A percentile compares a stretch with the other conserved stretches of the same genome.
These are phyloP conservation scores for Peronospora farinosa DNA, from an alignment of 352 stramenopile species.

Conservation along the genomic window DNA sequence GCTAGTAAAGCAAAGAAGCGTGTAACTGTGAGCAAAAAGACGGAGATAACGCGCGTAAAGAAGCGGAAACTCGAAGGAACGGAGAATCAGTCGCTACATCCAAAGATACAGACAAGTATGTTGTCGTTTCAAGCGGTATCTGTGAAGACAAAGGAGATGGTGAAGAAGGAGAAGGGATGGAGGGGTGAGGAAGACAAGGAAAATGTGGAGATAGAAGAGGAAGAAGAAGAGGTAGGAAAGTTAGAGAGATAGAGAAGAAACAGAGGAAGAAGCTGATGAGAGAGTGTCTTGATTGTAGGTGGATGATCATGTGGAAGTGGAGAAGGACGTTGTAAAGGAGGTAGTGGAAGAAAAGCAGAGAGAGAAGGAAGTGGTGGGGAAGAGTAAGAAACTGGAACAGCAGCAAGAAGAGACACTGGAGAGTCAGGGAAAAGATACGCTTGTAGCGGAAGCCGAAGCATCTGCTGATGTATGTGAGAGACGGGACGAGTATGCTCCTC, in stretches of 20 bases:
- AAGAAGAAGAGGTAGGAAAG: slow-evolving; percentile 2
- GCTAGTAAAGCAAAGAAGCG: slow-evolving; percentile 30
- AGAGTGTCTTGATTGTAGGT: slow-evolving; percentile 2
- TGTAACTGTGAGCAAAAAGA: slow-evolving; percentile 20
- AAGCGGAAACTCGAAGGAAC: slow-evolving; percentile 39
- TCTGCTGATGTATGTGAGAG: not conserved
- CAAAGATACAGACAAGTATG: slow-evolving; percentile 67
- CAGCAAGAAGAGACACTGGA: slow-evolving; percentile 23
- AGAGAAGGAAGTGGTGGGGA: slow-evolving; percentile 5
- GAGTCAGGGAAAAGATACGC: slow-evolving; percentile 5
- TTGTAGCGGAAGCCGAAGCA: not conserved
- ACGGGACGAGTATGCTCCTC: slow-evolving; percentile 30
- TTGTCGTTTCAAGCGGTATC: slow-evolving; percentile 51
- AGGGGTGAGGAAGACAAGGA: slow-evolving; percentile 7
- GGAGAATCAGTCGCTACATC: slow-evolving; percentile 29
- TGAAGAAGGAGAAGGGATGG: not conserved
- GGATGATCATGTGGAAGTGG: slow-evolving; percentile 9
- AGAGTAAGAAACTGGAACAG: slow-evolving; percentile 2
- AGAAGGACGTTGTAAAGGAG: slow-evolving; percentile 4
- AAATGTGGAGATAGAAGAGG: slow-evolving; percentile 2
- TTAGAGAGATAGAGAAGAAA: slow-evolving; percentile 2
- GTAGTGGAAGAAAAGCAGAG: slow-evolving; percentile 8
- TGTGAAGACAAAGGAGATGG: slow-evolving; percentile 1
- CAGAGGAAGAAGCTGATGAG: not conserved
- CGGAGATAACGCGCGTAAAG: slow-evolving; percentile 30